Base-by-base conservation (phyloP, 805 yeast genomes). In the Groenewaldozyma salmanticensis region DNA sequence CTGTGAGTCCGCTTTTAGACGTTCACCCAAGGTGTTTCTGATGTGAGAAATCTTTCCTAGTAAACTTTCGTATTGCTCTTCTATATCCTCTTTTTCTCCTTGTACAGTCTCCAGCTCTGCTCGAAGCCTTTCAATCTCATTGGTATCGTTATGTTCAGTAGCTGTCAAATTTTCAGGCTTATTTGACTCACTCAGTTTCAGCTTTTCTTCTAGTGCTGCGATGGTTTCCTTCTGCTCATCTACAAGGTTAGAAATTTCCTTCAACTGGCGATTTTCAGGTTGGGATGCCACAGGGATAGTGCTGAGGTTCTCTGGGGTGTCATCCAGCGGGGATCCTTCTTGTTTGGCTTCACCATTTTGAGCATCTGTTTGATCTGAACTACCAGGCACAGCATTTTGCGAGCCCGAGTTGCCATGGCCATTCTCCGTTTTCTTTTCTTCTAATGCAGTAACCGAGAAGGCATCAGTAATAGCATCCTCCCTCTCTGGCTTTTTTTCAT, bases 41-140 rank as follows among this genome's bases (percentile, higher is more conserved):
- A 66, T 62, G 16, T 55, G 57, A 4, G 62, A 48, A 22, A 66
- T 60, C 37, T 62, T 59, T 27, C 58, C 65, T 21, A 61, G 49
- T 11, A 66, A 50, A 18, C 47, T 47, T 38, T 63, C 62, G 39
- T 75, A 58, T 47, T 73, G 74, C 16, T 51, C 57, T 35, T 63
- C 69, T 15, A 54, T 49, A 19, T 58, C 60, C 27, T 61, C 68
- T 18, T 71, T 57, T 35, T 63, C 65, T 15, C 68, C 72, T 48
- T 74, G 73, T 1, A 73, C 67, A 3, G 62, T 64, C 11, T 40
- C 84, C 16, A 83, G 62, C 49, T 81, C 83, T 2, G 58, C 61
- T 53, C 81, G 80, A 0, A 85, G 65, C 43, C 74, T 80, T 53
- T 81, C 31, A 22, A 18, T 24, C 3, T 31, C 33, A 6, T 27